Percentiles rank a stretch among this genome's conserved stretches.
Evolutionary conservation across 2,329 filamentous ascomycete species (phyloP).

Genomic region (Beauveria sp.): DNA sequence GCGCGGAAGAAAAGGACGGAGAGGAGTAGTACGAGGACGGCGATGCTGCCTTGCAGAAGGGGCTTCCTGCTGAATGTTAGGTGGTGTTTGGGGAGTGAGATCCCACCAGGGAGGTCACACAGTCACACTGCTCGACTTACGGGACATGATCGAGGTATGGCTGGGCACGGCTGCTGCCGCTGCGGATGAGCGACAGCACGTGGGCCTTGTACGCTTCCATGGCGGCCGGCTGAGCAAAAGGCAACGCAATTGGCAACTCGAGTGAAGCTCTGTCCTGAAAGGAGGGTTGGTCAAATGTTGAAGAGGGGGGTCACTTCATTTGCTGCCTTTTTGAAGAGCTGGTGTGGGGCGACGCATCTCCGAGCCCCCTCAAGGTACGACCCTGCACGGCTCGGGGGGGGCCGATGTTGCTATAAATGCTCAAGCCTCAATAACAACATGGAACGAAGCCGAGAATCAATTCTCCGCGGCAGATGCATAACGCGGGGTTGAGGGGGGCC

Average conservation of each 20-base stretch:
- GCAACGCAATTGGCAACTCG: neutral
- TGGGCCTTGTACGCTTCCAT: conserved; percentile 10
- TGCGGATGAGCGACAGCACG: conserved; percentile 3
- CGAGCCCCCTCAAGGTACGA: neutral
- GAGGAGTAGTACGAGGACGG: conserved; percentile 23
- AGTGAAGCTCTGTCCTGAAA: neutral
- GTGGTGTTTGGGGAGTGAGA: neutral
- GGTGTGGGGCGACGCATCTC: conserved; percentile 2
- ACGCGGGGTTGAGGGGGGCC: neutral
- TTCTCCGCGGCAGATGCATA: neutral
- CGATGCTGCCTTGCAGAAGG: conserved; percentile 21
- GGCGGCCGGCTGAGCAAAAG: neutral
- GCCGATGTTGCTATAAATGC: neutral
- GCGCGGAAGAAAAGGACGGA: conserved; percentile 24
- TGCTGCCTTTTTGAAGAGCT: conserved; percentile 1
- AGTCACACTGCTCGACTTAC: neutral
- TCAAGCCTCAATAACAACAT: neutral
- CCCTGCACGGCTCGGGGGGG: neutral
- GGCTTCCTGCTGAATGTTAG: conserved; percentile 17
- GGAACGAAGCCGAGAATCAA: neutral
- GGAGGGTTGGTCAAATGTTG: neutral
- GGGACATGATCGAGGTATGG: conserved; percentile 9
- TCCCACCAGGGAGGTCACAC: neutral
- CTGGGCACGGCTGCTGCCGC: neutral
- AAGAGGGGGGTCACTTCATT: neutral